These are phyloP conservation scores for Lecanosticta acicola DNA, from an alignment of 2,329 filamentous ascomycete species.

Conservation along the genomic window DNA sequence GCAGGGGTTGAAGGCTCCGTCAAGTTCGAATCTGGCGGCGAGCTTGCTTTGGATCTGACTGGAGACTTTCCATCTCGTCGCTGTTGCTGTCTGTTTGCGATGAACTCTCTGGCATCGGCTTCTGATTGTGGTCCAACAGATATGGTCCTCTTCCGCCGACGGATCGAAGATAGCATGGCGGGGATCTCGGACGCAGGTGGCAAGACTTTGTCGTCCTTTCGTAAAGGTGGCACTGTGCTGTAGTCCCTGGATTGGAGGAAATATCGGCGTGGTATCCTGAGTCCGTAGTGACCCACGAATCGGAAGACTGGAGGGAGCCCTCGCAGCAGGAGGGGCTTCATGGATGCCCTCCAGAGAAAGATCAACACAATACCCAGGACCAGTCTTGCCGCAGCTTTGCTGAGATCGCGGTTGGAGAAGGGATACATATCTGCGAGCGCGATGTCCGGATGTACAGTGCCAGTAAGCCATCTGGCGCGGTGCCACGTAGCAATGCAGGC, in stretches of 20 bases:
- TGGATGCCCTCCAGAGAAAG: conserved; percentile 82
- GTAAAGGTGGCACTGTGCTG: conserved; percentile 67
- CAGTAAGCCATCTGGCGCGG: conserved; percentile 38
- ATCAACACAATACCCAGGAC: conserved; percentile 75
- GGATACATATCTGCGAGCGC: conserved; percentile 19
- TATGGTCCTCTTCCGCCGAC: conserved; percentile 73
- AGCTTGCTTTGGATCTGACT: conserved; percentile 8
- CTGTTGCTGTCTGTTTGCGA: conserved; percentile 78
- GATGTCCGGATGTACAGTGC: background rate
- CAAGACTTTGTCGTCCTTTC: conserved; percentile 80
- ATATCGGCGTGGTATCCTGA: conserved; percentile 79
- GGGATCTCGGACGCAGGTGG: conserved; percentile 85
- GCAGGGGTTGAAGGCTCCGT: conserved; percentile 2
- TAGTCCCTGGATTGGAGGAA: conserved; percentile 87
- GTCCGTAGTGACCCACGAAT: conserved; percentile 69
- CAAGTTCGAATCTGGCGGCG: conserved; percentile 5
- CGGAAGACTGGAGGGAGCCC: conserved; percentile 81
- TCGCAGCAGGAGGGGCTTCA: conserved; percentile 77
- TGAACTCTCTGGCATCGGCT: conserved; percentile 90
- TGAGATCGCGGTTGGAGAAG: conserved; percentile 56
- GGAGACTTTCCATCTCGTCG: conserved; percentile 44
- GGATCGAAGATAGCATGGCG: conserved; percentile 71
- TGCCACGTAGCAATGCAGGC: conserved; percentile 80
- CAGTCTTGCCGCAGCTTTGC: conserved; percentile 61
- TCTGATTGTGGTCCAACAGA: conserved; percentile 92